Percentiles rank a stretch among this genome's conserved stretches.
Conservation (phyloP, 2,329 filamentous ascomycete genomes). For the Colletotrichum musicola region DNA sequence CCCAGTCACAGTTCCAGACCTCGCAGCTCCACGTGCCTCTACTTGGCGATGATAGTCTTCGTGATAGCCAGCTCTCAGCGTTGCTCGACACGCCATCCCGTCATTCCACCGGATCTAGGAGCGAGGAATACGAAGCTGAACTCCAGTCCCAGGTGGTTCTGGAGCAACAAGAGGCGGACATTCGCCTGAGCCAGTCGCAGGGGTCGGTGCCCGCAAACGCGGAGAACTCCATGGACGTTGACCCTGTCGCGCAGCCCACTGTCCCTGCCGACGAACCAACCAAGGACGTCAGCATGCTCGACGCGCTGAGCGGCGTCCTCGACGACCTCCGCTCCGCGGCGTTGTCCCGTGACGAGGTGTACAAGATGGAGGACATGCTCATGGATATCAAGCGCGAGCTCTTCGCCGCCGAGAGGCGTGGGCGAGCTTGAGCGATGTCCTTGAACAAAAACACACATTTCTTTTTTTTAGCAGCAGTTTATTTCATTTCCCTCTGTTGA, state of each 20-base stretch:
- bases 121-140: slow-evolving; percentile 54
- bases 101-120: slow-evolving; percentile 20
- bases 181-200: slow-evolving; percentile 48
- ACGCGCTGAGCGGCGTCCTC: slow-evolving; percentile 67
- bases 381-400: slow-evolving; percentile 83
- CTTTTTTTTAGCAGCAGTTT: background rate
- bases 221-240: slow-evolving; percentile 42
- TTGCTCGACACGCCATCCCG: slow-evolving; percentile 20
- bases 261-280: slow-evolving; percentile 47
- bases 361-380: slow-evolving; percentile 81
- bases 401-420: slow-evolving; percentile 76
- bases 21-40: slow-evolving; percentile 11
- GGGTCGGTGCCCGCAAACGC: slow-evolving; percentile 15
- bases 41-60: slow-evolving; percentile 6
- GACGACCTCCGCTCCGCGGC: slow-evolving; percentile 69
- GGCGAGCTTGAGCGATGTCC: slow-evolving; percentile 49
- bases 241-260: background rate
- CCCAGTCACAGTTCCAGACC: background rate
- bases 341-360: slow-evolving; percentile 74
- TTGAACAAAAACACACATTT: background rate
- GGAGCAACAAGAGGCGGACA: slow-evolving; percentile 53
- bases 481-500: background rate
- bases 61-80: background rate
- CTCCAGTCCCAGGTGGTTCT: slow-evolving; percentile 55
- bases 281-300: slow-evolving; percentile 61